phyloP scores from a whole-genome alignment of 768 basidiomycete species.

The Cystofilobasidium bisporidii region DNA sequence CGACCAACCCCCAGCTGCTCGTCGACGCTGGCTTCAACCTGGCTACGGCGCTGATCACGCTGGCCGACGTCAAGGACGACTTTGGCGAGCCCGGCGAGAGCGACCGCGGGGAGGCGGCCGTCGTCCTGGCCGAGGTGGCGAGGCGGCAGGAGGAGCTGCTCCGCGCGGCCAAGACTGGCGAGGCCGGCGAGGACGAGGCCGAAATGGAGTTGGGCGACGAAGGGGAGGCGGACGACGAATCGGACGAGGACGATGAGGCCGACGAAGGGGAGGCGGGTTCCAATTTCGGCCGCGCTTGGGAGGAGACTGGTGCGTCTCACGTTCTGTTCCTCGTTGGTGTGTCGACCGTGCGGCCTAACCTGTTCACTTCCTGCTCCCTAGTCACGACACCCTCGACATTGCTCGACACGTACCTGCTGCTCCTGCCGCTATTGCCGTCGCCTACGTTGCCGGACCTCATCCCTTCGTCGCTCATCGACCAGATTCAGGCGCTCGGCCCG shows the following conservation, averaged over 20 bases:
- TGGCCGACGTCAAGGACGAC: constrained; percentile 37
- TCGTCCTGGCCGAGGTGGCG: constrained; percentile 32
- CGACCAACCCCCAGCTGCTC: constrained; percentile 33
- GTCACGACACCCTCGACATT: constrained; percentile 23
- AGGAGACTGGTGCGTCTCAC: constrained; percentile 17
- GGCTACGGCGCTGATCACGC: constrained; percentile 32
- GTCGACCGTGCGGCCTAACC: not conserved
- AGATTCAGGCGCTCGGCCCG: constrained; percentile 4
- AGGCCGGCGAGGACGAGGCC: constrained; percentile 1
- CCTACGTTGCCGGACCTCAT: not conserved
- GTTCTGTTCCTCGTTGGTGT: not conserved
- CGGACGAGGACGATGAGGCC: constrained; percentile 19
- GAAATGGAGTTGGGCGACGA: constrained; percentile 22
- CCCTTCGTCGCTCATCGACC: not conserved
- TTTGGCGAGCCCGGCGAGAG: constrained; percentile 24
- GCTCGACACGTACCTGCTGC: constrained; percentile 22
- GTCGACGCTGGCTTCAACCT: constrained; percentile 38
- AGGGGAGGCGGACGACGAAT: constrained; percentile 28
- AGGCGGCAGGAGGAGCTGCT: constrained; percentile 36
- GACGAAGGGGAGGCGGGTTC: constrained; percentile 11
- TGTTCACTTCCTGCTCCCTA: too few species aligned
- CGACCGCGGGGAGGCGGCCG: constrained; percentile 31
- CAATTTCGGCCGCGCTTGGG: constrained; percentile 13
- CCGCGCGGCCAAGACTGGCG: not conserved
- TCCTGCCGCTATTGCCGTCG: constrained; percentile 16